These are phyloP conservation scores for Aspergillus felis DNA, from an alignment of 2,329 filamentous ascomycete species.

Conservation along the genomic window DNA sequence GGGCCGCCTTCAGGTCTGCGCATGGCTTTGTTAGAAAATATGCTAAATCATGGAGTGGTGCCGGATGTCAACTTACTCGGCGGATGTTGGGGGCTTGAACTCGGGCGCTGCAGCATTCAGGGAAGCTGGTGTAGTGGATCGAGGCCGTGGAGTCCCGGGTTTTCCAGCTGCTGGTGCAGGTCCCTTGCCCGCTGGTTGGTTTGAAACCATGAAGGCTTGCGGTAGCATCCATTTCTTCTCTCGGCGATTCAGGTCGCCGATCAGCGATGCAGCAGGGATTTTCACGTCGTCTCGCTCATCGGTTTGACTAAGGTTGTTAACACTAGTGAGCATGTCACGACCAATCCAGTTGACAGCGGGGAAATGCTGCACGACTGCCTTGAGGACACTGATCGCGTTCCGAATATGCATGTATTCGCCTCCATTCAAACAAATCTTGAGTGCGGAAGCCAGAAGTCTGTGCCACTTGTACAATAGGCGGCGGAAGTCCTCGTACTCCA, in stretches of 20 bases:
- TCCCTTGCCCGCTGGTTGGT: slow-evolving; percentile 16
- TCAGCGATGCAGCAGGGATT: slow-evolving; percentile 47
- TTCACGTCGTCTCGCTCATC: slow-evolving; percentile 48
- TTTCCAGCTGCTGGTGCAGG: slow-evolving; percentile 20
- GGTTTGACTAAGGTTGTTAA: slow-evolving; percentile 42
- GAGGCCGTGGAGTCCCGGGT: slow-evolving; percentile 23
- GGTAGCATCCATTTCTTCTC: slow-evolving; percentile 49
- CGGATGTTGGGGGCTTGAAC: slow-evolving; percentile 33
- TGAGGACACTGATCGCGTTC: slow-evolving; percentile 88
- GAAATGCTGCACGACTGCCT: slow-evolving; percentile 74
- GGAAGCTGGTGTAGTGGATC: slow-evolving; percentile 29
- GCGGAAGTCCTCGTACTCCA: slow-evolving; percentile 83
- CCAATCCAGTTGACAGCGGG: slow-evolving; percentile 90
- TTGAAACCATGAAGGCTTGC: slow-evolving; percentile 42
- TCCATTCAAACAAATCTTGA: slow-evolving; percentile 76
- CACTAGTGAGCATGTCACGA: slow-evolving; percentile 38
- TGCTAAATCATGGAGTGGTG: not conserved
- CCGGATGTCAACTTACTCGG: slow-evolving; percentile 32
- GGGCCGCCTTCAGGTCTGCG: slow-evolving; percentile 26
- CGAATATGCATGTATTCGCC: slow-evolving; percentile 97
- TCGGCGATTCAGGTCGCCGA: slow-evolving; percentile 46
- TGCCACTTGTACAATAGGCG: slow-evolving; percentile 89
- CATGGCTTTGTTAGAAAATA: slow-evolving; percentile 17
- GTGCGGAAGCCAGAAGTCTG: slow-evolving; percentile 69
- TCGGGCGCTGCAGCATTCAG: slow-evolving; percentile 41